Conservation (phyloP, 2,329 filamentous ascomycete species). For the Epicoccum nigrum region DNA sequence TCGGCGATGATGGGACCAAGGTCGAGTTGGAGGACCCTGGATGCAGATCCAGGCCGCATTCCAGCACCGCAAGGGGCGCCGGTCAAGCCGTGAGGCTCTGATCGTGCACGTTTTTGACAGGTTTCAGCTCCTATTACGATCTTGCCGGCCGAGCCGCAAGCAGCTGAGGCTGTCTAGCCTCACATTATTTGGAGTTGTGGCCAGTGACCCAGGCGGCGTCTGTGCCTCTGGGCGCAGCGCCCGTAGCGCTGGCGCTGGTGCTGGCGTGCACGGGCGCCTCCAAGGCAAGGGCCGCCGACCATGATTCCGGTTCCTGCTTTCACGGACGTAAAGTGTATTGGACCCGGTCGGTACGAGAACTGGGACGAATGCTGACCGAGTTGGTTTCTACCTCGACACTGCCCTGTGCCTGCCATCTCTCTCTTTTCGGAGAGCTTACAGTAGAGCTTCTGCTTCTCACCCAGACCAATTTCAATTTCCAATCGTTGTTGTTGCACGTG, state of each 20-base stretch:
- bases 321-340: no score
- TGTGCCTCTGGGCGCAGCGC: conserved; percentile 5
- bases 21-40: conserved; percentile 5
- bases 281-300: conserved; percentile 4
- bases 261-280: no score
- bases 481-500: conserved; percentile 9
- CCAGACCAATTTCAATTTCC: no score
- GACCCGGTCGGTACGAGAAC: conserved; percentile 7
- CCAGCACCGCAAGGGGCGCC: conserved; percentile 15
- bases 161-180: conserved; percentile 3
- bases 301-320: conserved; percentile 11
- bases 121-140: not conserved
- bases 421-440: conserved; percentile 4
- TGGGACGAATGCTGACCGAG: conserved; percentile 11
- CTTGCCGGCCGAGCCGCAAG: conserved; percentile 7
- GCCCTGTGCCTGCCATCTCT: conserved; percentile 4
- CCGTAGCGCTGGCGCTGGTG: no score
- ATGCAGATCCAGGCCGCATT: conserved; percentile 14
- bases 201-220: conserved; percentile 10
- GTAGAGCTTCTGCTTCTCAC: no score
- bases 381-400: no score
- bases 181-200: not conserved
- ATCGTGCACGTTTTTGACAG: conserved; percentile 15
- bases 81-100: conserved; percentile 13
- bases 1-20: conserved; percentile 4